Base-by-base conservation (phyloP, 2,329 filamentous ascomycete species). In the Fonsecaea monophora region DNA sequence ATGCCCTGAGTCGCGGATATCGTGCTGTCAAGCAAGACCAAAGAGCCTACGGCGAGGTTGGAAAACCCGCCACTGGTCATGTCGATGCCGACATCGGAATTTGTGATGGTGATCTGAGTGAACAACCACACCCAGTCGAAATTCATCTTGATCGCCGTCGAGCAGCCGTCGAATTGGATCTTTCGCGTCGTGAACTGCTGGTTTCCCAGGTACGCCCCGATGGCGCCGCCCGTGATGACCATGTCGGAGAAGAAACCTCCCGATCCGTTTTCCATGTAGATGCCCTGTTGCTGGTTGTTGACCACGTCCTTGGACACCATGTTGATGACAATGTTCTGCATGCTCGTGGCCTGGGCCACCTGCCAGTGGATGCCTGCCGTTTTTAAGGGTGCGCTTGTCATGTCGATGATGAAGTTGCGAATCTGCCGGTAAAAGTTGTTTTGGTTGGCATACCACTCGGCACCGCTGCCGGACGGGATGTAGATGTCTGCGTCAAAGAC, bases 401-500 rank as follows among this genome's bases (percentile, higher is more conserved):
- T 80, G 74, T 92, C 90, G 75, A 92, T 88, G 76, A 87, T 83
- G 75, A 92, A 90, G 79, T 92, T 92, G 76, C 89, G 88, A 70
- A 92, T 80, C 77, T 91, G 89, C 64, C 88, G 87, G 82, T 89
- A 91, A 80, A 92, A 92, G 80, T 91, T 91, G 72, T 81, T 81
- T 75, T 90, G 87, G 79, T 90, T 91, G 74, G 86, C 86, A 78
- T 87, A 89, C 86, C 87, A 90, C 80, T 91, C 90, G 68, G 75
- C 77, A 54, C 89, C 88, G 0, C 78, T 79, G 53, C 83, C 75
- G 53, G 85, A 84, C 18, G 72, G 70, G 34, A 75, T 71, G 78
- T 96, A 96, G 0, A 92, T 91, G 74, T 96, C 87, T 2, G 90
- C 84, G 75, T 95, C 92, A 71, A 97, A 89, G 64, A 96, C 85